These are phyloP conservation scores for Climacium dendroides DNA, from an alignment of 225 moss, liverwort and hornwort species.

Conservation along the genomic window DNA sequence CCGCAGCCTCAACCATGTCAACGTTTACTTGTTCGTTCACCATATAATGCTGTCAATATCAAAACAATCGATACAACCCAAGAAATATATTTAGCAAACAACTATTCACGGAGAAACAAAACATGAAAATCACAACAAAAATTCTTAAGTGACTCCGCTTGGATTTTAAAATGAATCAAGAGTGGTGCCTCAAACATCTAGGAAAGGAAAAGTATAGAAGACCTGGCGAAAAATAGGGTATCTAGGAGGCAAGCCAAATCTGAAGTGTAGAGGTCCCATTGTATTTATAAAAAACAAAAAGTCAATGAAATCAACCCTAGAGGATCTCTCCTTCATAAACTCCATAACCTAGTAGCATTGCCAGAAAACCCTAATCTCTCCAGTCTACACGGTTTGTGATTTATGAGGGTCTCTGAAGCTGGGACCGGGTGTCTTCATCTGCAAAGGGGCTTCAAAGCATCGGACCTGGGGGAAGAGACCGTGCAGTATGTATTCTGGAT, in stretches of 20 bases:
- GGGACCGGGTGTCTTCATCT: neutral
- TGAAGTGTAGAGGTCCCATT: neutral
- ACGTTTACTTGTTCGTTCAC: slow-evolving; percentile 68
- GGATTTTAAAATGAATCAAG: neutral
- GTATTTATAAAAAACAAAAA: neutral
- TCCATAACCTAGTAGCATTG: neutral
- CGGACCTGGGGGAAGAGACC: neutral
- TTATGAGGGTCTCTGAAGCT: neutral
- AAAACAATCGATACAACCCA: neutral
- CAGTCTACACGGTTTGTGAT: neutral
- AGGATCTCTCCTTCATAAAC: neutral
- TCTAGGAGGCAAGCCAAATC: neutral
- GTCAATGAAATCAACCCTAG: neutral
- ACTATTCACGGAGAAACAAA: neutral
- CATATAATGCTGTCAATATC: slow-evolving; percentile 70
- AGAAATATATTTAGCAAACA: neutral
- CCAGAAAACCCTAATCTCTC: neutral
- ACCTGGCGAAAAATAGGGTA: neutral
- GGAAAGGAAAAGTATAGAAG: neutral
- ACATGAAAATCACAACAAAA: neutral
- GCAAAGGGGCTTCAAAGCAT: neutral
- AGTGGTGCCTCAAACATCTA: neutral
- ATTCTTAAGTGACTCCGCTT: neutral
- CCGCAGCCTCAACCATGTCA: slow-evolving; percentile 60
- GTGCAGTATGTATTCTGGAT: too few relatives aligned